phyloP scores from a whole-genome alignment of 208 protist genomes.

The Acanthamoeba rhysodes region DNA sequence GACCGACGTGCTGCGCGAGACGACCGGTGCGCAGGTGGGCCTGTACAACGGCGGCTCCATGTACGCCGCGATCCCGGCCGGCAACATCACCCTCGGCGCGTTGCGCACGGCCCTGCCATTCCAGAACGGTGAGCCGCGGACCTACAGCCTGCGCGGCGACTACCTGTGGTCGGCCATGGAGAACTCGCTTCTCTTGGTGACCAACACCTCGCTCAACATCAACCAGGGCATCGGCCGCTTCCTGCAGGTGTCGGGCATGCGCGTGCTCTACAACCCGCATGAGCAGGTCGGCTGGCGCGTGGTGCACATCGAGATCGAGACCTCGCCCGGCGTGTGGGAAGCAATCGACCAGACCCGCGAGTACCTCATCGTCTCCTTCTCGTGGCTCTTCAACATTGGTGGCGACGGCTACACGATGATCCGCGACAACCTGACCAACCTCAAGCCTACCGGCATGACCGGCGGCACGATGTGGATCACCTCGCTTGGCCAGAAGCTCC shows the following conservation, averaged over 20 bases:
- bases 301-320: neutral
- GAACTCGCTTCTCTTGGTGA: slow-evolving; percentile 30
- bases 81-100: neutral
- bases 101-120: slow-evolving; percentile 10
- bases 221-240: slow-evolving; percentile 71
- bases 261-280: slow-evolving; percentile 39
- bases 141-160: neutral
- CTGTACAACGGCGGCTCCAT: slow-evolving; percentile 48
- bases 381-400: neutral
- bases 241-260: slow-evolving; percentile 60
- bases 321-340: neutral
- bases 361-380: neutral
- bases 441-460: neutral
- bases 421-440: neutral
- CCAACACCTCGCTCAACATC: slow-evolving; percentile 61
- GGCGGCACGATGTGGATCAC: neutral
- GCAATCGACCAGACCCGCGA: neutral
- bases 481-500: neutral
- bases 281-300: slow-evolving; percentile 35
- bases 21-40: neutral
- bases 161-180: slow-evolving; percentile 44
- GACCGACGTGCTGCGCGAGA: neutral
- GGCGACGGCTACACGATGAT: slow-evolving; percentile 63
- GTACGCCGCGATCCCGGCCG: neutral
- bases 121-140: neutral